A percentile compares a stretch with the other conserved stretches of the same genome.
Evolutionary conservation across 202 grass and related monocot species (phyloP).

Genomic region (Carex sylvatica): DNA sequence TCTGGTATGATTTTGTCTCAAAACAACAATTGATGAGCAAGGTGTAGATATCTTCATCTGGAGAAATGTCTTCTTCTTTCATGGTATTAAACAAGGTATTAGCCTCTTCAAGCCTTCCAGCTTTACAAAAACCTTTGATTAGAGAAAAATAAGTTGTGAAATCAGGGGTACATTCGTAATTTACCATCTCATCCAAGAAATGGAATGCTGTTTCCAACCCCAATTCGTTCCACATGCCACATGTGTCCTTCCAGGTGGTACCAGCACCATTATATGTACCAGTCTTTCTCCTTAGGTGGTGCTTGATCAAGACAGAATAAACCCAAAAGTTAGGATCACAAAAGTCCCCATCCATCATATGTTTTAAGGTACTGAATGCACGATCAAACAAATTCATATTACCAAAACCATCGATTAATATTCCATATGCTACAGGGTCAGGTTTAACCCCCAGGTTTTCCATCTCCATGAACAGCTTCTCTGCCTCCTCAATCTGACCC

Average conservation of each 20-base stretch:
- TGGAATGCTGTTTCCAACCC: constrained; percentile 52
- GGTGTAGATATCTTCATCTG: constrained; percentile 72
- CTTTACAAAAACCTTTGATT: constrained; percentile 74
- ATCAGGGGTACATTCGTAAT: constrained; percentile 53
- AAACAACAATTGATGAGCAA: constrained; percentile 76
- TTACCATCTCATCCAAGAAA: constrained; percentile 64
- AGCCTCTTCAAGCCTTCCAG: constrained; percentile 53
- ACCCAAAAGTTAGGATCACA: constrained; percentile 71
- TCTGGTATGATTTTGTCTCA: constrained; percentile 49
- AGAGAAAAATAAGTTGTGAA: constrained; percentile 55
- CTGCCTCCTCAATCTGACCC: constrained; percentile 62
- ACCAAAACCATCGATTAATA: constrained; percentile 71
- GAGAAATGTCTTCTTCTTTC: constrained; percentile 45
- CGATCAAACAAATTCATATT: constrained; percentile 60
- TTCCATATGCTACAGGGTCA: constrained; percentile 65
- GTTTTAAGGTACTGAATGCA: constrained; percentile 61
- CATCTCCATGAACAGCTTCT: constrained; percentile 66
- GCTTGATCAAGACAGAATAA: constrained; percentile 77
- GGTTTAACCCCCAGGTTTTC: constrained; percentile 56
- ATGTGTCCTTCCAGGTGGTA: constrained; percentile 43
- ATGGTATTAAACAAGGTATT: constrained; percentile 65
- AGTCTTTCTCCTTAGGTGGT: constrained; percentile 42
- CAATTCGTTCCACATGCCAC: constrained; percentile 61
- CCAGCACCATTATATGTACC: constrained; percentile 19
- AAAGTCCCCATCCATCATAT: constrained; percentile 59